Percentiles rank a stretch among this genome's conserved stretches.
Conservation (phyloP, 1,284 basidiomycete genomes). For the Tilletia caries region DNA sequence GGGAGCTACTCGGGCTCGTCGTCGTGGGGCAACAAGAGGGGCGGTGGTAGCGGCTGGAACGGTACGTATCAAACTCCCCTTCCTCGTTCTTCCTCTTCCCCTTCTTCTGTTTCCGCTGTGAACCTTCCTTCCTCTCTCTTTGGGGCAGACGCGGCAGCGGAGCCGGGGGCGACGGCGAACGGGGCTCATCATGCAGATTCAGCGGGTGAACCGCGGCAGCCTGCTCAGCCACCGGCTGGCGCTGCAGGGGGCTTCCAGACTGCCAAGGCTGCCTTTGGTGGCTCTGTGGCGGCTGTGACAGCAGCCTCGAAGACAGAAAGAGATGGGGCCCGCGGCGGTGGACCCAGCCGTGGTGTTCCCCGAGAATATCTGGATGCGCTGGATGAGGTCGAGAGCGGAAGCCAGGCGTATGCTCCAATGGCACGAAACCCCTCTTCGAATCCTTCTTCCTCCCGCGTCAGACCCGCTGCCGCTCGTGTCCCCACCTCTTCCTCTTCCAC, state of each 20-base stretch:
- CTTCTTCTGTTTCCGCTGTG: neutral
- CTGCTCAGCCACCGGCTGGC: neutral
- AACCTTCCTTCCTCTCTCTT: conserved; percentile 11
- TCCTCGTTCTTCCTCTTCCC: neutral
- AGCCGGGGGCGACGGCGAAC: neutral
- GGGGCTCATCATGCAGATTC: neutral
- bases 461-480: conserved; percentile 8
- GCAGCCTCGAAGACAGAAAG: neutral
- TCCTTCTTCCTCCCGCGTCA: no score
- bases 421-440: no score
- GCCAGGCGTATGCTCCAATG: no score
- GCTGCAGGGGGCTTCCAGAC: neutral
- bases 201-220: neutral
- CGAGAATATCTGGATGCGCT: no score
- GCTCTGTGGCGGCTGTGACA: neutral
- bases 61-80: neutral
- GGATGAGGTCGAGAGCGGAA: no score
- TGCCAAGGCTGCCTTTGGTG: neutral
- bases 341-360: neutral
- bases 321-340: neutral
- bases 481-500: conserved; percentile 3
- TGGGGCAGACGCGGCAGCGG: conserved; percentile 13
- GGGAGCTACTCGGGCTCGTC: neutral
- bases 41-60: conserved; percentile 26
- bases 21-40: conserved; percentile 18